Evolutionary conservation across 208 protist species (phyloP).

Genomic region (Kentomonas sorsogonicus): DNA sequence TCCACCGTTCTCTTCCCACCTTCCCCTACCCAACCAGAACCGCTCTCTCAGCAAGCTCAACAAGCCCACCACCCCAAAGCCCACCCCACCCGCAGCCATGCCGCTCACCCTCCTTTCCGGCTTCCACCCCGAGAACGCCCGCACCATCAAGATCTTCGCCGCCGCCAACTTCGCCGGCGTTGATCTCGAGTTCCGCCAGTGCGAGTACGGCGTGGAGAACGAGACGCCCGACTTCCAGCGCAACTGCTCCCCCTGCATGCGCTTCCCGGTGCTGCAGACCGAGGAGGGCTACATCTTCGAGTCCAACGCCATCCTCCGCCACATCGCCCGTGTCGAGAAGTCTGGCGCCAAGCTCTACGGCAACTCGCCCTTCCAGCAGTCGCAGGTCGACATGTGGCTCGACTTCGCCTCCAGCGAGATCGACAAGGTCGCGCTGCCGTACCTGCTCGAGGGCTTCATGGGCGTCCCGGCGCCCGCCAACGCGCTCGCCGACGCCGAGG

Average conservation of each 20-base stretch:
- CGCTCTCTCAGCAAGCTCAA: too few species aligned
- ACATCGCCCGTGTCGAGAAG: slow-evolving; percentile 66
- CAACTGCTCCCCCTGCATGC: slow-evolving; percentile 64
- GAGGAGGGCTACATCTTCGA: slow-evolving; percentile 83
- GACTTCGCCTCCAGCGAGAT: slow-evolving; percentile 77
- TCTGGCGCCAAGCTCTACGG: slow-evolving; percentile 67
- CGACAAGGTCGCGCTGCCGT: slow-evolving; percentile 26
- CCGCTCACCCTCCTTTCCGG: slow-evolving; percentile 25
- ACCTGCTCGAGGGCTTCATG: slow-evolving; percentile 21
- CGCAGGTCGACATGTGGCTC: slow-evolving; percentile 85
- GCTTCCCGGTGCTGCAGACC: slow-evolving; percentile 72
- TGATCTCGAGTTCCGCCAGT: slow-evolving; percentile 31
- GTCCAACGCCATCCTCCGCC: slow-evolving; percentile 76
- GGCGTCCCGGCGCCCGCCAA: slow-evolving; percentile 19
- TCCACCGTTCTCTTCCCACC: too few species aligned
- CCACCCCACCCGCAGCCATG: slow-evolving; percentile 19
- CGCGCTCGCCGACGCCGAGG: slow-evolving; percentile 27
- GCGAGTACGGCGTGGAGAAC: slow-evolving; percentile 55
- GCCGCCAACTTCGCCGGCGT: slow-evolving; percentile 63
- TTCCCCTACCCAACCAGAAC: too few species aligned
- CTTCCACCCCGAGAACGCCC: slow-evolving; percentile 34
- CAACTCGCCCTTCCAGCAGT: slow-evolving; percentile 54
- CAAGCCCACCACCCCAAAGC: too few species aligned
- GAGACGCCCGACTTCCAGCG: slow-evolving; percentile 44
- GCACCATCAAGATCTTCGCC: slow-evolving; percentile 52